Evolutionary conservation across 257 asterid species (phyloP), one percentile per base, ranked within the genome.

Genomic region (Catharanthus roseus): DNA sequence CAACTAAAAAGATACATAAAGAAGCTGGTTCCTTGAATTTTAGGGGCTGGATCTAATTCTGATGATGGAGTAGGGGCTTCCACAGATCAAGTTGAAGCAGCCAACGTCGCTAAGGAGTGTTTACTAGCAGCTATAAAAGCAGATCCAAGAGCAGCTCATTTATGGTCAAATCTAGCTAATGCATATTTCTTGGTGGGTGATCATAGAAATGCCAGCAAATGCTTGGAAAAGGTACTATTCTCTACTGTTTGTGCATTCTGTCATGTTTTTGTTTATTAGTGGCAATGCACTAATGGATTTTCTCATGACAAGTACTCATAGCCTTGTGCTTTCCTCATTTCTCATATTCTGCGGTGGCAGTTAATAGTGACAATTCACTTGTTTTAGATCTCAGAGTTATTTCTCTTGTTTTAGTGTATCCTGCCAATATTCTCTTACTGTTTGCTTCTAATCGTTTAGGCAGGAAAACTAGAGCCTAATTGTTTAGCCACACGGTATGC

Each of bases 401-500:
- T 49, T 11, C 56, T n/a, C 62, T 74, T 4, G 1, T 50, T 62
- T 6, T 64, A 33, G 42, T 58, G 65, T 58, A 33, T 1, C 10
- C 61, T 54, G 7, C 7, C 33, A 3, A 7, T 16, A 29, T 31
- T 57, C 69, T 65, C 63, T 44, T 31, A 31, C 45, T 65, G 53
- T 69, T 41, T 62, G 50, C 58, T 67, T 79, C 50, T 60, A 64
- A 65, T 21, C 79, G 34, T 80, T 31, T 73, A 95, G 99, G 97
- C 99, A 63, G 99, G 91, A 74, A 95, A 86, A 77, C 81, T 91
- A 76, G 97, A 95, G 79, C 97, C 99, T 67, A 95, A 91, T 82
- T 95, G 99, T 81, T 87, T 95, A 74, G 97, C 97, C 45, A 88
- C 96, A 71, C 86, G 99, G 74, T 95, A 83, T 80, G 96, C 89